Evolutionary conservation across 1,139 yeast genomes (phyloP).

Genomic region (Yamadazyma buinensis): DNA sequence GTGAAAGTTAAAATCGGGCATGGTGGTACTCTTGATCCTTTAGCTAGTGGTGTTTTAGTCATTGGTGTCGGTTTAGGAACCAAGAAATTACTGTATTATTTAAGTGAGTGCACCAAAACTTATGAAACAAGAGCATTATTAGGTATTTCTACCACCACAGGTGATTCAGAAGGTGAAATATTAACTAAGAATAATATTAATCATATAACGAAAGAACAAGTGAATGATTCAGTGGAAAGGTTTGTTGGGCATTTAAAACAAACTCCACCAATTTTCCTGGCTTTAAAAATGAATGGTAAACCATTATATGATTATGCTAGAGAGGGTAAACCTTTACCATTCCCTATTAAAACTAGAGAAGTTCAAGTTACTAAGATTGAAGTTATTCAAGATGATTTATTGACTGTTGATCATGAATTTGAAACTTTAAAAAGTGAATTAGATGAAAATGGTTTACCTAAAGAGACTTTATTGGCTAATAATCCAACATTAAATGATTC

Average conservation of each 20-base stretch:
- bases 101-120: slow-evolving; percentile 68
- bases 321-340: slow-evolving; percentile 80
- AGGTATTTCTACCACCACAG: slow-evolving; percentile 91
- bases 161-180: slow-evolving; percentile 87
- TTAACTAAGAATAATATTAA: slow-evolving; percentile 52
- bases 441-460: slow-evolving; percentile 50
- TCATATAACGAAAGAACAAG: slow-evolving; percentile 55
- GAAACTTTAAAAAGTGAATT: slow-evolving; percentile 45
- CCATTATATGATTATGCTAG: slow-evolving; percentile 94
- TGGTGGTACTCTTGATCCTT: slow-evolving; percentile 95
- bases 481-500: slow-evolving; percentile 66
- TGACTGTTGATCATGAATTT: slow-evolving; percentile 56
- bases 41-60: slow-evolving; percentile 90
- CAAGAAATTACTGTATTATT: slow-evolving; percentile 66
- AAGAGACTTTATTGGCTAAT: slow-evolving; percentile 42
- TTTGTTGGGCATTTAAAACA: slow-evolving; percentile 80
- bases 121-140: slow-evolving; percentile 83
- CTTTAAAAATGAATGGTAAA: slow-evolving; percentile 90
- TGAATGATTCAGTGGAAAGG: slow-evolving; percentile 50
- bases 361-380: slow-evolving; percentile 58
- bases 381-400: slow-evolving; percentile 49
- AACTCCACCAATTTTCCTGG: slow-evolving; percentile 94
- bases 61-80: slow-evolving; percentile 92
- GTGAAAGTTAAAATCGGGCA: slow-evolving; percentile 90
- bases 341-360: slow-evolving; percentile 70